phyloP scores from a whole-genome alignment of 441 rosid genomes.

The Syzygium syzygioides region DNA sequence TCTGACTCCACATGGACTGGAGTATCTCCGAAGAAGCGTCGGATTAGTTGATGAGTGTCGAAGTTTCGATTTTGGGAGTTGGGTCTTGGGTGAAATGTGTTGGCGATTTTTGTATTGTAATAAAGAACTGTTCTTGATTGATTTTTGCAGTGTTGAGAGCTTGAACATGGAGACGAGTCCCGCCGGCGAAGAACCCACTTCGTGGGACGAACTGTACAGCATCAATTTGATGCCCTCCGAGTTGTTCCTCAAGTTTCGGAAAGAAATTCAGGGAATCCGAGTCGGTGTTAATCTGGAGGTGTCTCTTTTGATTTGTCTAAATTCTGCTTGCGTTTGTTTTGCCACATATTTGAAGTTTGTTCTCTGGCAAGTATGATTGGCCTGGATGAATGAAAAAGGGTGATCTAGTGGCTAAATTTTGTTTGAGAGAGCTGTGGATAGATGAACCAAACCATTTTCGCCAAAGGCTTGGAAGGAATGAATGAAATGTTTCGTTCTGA shows the following conservation, averaged over 20 bases:
- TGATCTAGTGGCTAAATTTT: not conserved
- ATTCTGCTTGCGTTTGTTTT: not conserved
- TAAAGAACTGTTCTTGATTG: not conserved
- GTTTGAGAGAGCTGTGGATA: not conserved
- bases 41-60: not conserved
- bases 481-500: not conserved
- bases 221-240: slow-evolving; percentile 76
- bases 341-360: not conserved
- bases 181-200: slow-evolving; percentile 53
- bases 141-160: slow-evolving; percentile 4
- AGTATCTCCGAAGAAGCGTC: not conserved
- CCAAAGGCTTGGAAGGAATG: not conserved
- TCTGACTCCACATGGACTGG: not conserved
- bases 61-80: not conserved
- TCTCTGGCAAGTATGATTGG: not conserved
- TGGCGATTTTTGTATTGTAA: not conserved
- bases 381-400: not conserved
- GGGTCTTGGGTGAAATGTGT: not conserved
- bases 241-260: slow-evolving; percentile 78
- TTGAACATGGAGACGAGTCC: slow-evolving; percentile 39
- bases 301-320: not conserved
- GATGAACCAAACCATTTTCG: not conserved
- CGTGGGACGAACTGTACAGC: slow-evolving; percentile 82
- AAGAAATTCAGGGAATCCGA: slow-evolving; percentile 77
- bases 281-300: slow-evolving; percentile 93